Conservation (phyloP, 495 filamentous ascomycete species). For the Clohesyomyces aquaticus region DNA sequence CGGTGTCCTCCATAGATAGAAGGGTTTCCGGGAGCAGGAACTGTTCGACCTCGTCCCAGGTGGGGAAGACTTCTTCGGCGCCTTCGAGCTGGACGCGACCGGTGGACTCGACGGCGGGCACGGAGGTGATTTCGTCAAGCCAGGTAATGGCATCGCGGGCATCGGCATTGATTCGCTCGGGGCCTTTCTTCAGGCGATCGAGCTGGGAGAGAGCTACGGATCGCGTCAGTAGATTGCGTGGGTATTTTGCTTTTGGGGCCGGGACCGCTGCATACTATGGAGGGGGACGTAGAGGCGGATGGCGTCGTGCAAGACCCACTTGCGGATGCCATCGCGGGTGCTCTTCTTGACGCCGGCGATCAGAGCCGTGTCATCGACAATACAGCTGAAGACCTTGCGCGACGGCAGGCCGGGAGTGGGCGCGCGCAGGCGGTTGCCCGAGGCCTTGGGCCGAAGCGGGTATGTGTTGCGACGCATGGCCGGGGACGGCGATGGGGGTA, state of each 20-base stretch:
- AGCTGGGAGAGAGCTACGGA: constrained; percentile 58
- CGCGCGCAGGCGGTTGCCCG: constrained; percentile 27
- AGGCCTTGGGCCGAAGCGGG: constrained; percentile 32
- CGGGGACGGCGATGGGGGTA: constrained; percentile 1
- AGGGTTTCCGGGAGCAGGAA: constrained; percentile 54
- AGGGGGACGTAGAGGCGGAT: constrained; percentile 71
- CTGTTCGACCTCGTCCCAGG: constrained; percentile 66
- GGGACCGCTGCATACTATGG: constrained; percentile 64
- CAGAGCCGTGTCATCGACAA: constrained; percentile 73
- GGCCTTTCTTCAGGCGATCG: constrained; percentile 60
- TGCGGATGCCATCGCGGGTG: constrained; percentile 59
- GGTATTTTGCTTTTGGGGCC: no score
- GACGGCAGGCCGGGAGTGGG: constrained; percentile 32
- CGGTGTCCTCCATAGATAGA: constrained; percentile 44
- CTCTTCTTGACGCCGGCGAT: constrained; percentile 67
- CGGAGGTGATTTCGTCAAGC: constrained; percentile 65
- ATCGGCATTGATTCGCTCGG: constrained; percentile 60
- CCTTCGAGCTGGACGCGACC: constrained; percentile 42
- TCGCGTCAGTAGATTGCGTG: constrained; percentile 8
- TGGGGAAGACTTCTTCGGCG: constrained; percentile 61
- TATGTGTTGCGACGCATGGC: constrained; percentile 36
- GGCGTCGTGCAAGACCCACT: constrained; percentile 66
- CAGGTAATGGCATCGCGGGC: constrained; percentile 67
- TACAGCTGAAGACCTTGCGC: constrained; percentile 72
- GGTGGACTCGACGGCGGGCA: constrained; percentile 49